Base-by-base conservation (phyloP, 208 protist species). In the Trypanosoma rangeli region DNA sequence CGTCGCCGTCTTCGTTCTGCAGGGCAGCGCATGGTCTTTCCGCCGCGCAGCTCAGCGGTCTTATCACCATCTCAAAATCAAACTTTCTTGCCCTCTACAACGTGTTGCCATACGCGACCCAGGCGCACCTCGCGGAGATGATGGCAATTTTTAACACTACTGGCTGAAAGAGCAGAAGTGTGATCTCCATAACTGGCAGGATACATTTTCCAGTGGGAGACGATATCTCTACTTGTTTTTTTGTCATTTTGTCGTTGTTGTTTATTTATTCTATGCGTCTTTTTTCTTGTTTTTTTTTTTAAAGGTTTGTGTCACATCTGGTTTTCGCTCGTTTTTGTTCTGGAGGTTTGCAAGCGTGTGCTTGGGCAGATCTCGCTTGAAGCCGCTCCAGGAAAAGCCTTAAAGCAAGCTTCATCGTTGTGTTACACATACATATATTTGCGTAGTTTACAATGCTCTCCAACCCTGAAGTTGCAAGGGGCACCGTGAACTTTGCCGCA, bases 51-150 rank as follows among this genome's bases (percentile, higher is more conserved):
- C 74, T 62, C 10, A 55, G 84, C 64, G 73, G 70, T 29, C 64
- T 88, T 39, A 20, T 50, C 5, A n/a, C 61, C 18, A 64, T 74
- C 29, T 42, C 62, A 22, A 64, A 60, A 29, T 60, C 52, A 22
- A 74, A 69, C 39, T 29, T 70, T 65, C 46, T 70, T n/a, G 53
- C 74, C 10, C 74, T 96, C 33, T 91, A 89, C 76, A 89, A 81
- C 57, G 73, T 92, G 48, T 73, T 96, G 52, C 86, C 82, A 13
- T 83, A 87, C 65, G 67, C 89, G 12, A 83, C 79, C 16, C 79
- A 83, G 49, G 70, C 81, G 0, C 56, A 69, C 29, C n/a, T 68
- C 9, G 37, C 18, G 16, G 56, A 62, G 48, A 59, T 73, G 54
- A 54, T 26, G 4, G 48, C 59, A 39, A 33, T 66, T 29, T 59